Evolutionary conservation across 2,329 filamentous ascomycete genomes (phyloP), one percentile per base, ranked within the genome.

Genomic region (Aspergillus melleus): DNA sequence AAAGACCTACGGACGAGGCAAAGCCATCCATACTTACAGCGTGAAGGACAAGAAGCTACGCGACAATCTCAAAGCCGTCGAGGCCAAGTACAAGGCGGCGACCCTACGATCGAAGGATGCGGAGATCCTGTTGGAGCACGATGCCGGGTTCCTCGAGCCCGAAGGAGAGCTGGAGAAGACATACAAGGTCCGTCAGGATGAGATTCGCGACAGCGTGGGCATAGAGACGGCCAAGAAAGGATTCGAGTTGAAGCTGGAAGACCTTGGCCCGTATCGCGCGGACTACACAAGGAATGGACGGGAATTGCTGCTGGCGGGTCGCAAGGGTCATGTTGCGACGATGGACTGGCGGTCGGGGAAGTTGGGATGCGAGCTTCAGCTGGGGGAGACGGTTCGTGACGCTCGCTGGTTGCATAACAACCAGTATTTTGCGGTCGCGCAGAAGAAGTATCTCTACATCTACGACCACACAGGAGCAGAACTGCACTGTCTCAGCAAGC

Each of bases 311-410:
- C 82, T 99, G 36, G 92, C 89, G 12, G 93, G 95, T 29, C 84
- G 92, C 61, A 97, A 96, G 77, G 95, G 95, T 14, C 95, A 99
- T 86, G 83, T 99, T 65, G 94, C 95, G 58, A 94, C 91, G 0
- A 96, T 98, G 86, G 93, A 99, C 77, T 99, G 95, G 94, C 84
- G 94, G 64, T 89, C 90, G 67, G 94, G 93, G 47, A 96, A 93
- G 76, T 80, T 97, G 61, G 91, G 91, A 6, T 97, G 92, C 73
- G 95, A 99, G 75, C 71, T 98, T 64, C 92, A 99, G 73, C 82
- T 99, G 63, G 87, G 88, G 54, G 95, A 99, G 81, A 98, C 92
- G 0, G 84, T 98, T 12, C 84, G 94, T 55, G 94, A 97, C 77
- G 89, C 90, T 26, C 89, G 88, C 72, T 99, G 92, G 90, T 83